Evolutionary conservation across 345 rosid species (phyloP), one percentile per base, ranked within the genome.

Genomic region (Conringia planisiliqua): DNA sequence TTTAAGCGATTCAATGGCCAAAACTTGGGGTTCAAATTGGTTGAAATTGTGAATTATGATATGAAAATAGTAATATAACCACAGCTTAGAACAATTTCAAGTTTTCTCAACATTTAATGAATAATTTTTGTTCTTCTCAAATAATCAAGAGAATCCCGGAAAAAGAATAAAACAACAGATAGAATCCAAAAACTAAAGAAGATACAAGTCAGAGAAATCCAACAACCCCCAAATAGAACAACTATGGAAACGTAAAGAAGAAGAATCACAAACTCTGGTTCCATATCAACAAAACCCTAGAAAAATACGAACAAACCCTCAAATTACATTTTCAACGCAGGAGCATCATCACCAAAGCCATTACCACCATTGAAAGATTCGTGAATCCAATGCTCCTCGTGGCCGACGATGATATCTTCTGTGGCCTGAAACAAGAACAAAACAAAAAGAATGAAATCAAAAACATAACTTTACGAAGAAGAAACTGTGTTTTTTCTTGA

Each of bases 351-450:
- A 69, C 69, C 60, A 72, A 39, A 16, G 59, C 78, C 51, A 66
- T 59, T 3, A 78, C 12, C 64, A 66, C 50, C 64, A 66, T 42
- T 12, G 50, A 72, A 33, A 72, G 1, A 35, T 24, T 72, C 5
- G 13, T 59, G 3, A 60, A 59, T 59, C 73, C 65, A 72, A 50
- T 29, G 35, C 63, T 72, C 30, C 36, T 61, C 11, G 87, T 36
- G 2, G 82, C 50, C 4, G 89, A 85, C 0, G 48, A 79, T 70
- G 96, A 80, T 68, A 91, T 80, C 64, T 90, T 92, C 66, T 93
- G 84, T 40, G 97, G 89, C 86, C 98, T 93, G 84, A 69, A 12
- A 52, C 6, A 67, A 42, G 24, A 62, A 63, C 68, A 66, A 71
- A 36, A 38, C 0, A 52, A 50, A 50, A 22, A 29, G 13, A 50